phyloP scores from a whole-genome alignment of 208 protist genomes.

The Leishmania amazonensis region DNA sequence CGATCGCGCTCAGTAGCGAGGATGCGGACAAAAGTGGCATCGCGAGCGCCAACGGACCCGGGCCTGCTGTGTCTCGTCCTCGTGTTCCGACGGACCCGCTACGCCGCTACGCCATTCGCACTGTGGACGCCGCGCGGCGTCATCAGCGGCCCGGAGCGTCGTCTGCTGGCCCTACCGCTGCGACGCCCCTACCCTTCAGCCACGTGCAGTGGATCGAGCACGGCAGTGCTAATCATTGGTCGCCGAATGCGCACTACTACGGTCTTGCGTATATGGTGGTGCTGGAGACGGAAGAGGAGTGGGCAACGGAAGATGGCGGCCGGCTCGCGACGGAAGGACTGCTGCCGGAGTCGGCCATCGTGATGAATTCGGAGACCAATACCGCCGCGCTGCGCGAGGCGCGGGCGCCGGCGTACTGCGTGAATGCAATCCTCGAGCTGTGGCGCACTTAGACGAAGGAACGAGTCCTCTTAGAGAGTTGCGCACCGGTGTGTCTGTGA shows the following conservation, averaged over 20 bases:
- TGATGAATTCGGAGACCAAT: neutral
- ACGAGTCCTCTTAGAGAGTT: neutral
- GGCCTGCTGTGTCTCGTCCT: neutral
- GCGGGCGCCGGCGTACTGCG: conserved; percentile 35
- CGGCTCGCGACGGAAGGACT: conserved; percentile 19
- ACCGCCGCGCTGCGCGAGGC: conserved; percentile 6
- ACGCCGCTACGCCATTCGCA: conserved; percentile 23
- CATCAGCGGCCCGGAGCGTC: neutral
- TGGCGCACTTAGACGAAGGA: conserved; percentile 24
- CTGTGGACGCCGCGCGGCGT: conserved; percentile 22
- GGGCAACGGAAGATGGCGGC: conserved; percentile 9
- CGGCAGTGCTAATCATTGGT: conserved; percentile 62
- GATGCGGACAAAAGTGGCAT: neutral
- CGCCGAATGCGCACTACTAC: conserved; percentile 57
- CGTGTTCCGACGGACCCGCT: conserved; percentile 14
- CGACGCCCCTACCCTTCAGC: conserved; percentile 18
- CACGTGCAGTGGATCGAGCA: conserved; percentile 31
- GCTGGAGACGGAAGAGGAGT: conserved; percentile 32
- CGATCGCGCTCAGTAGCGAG: neutral
- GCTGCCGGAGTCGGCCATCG: conserved; percentile 17
- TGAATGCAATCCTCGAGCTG: conserved; percentile 44
- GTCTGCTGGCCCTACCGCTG: conserved; percentile 35
- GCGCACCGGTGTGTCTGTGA: neutral
- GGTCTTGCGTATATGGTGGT: conserved; percentile 71
- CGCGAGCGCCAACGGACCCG: neutral